Evolutionary conservation across 2,329 filamentous ascomycete genomes (phyloP).

Genomic region (Pseudocercospora pini-densiflorae): DNA sequence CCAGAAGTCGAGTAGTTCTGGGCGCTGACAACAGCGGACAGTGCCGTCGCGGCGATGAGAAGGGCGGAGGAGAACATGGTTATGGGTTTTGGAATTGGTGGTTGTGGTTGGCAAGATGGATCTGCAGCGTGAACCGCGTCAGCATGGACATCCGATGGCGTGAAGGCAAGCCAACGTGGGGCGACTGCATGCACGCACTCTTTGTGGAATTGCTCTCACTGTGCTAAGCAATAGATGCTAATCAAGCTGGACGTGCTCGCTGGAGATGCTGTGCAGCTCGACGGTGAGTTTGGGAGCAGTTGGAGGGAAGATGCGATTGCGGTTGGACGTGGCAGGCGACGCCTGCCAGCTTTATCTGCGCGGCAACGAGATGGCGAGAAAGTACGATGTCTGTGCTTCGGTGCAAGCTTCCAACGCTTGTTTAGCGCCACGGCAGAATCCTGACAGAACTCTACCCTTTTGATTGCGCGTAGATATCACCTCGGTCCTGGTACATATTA

Average conservation of each 20-base stretch:
- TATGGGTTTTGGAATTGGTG: constrained; percentile 12
- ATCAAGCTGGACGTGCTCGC: neutral
- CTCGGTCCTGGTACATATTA: neutral
- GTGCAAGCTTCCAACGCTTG: neutral
- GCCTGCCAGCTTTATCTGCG: constrained; percentile 1
- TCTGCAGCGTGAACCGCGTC: constrained; percentile 13
- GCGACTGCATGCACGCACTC: neutral
- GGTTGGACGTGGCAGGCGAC: neutral
- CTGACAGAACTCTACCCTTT: neutral
- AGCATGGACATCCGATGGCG: constrained; percentile 5
- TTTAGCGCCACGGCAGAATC: neutral
- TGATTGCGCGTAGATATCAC: neutral
- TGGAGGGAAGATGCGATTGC: neutral
- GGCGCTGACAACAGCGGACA: constrained; percentile 51
- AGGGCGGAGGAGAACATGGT: constrained; percentile 56
- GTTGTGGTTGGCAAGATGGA: constrained; percentile 30
- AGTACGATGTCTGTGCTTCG: neutral
- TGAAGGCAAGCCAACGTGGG: neutral
- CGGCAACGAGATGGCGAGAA: neutral
- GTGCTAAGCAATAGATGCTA: constrained; percentile 10
- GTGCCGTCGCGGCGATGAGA: constrained; percentile 52
- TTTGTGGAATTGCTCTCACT: neutral
- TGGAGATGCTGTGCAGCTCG: constrained; percentile 4
- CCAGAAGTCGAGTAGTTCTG: constrained; percentile 46
- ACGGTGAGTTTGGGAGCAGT: neutral